phyloP scores from a whole-genome alignment of 176 grass and related monocot species.

The Elymus sibiricus region DNA sequence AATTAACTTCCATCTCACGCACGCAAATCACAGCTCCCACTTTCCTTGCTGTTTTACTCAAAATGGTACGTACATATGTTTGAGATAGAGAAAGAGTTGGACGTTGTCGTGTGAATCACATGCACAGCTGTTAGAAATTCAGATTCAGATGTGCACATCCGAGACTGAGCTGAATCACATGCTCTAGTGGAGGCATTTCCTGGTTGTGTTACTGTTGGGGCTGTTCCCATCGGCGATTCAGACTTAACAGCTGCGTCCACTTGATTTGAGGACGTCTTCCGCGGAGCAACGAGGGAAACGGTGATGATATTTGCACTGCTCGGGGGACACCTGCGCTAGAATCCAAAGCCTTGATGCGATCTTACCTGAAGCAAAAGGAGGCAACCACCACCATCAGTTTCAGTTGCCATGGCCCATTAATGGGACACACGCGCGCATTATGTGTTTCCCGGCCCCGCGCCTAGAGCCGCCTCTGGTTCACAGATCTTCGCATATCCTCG shows the following conservation, averaged over 20 bases:
- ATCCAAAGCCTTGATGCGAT: constrained; percentile 53
- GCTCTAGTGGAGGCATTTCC: neutral
- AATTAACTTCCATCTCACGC: neutral
- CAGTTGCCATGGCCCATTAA: constrained; percentile 32
- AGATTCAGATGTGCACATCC: neutral
- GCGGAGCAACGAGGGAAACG: constrained; percentile 9
- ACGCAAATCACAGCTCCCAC: neutral
- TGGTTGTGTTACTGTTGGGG: neutral
- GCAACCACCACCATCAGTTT: neutral
- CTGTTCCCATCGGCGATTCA: neutral
- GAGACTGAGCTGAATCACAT: neutral
- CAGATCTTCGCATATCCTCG: neutral
- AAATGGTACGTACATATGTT: neutral
- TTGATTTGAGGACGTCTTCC: constrained; percentile 23
- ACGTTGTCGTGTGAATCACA: neutral
- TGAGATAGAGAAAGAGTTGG: neutral
- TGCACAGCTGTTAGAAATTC: neutral
- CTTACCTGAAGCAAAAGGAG: constrained; percentile 29
- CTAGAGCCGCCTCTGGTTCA: too few species aligned
- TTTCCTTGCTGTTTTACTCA: neutral
- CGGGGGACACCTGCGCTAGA: constrained; percentile 32
- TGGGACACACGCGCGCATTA: neutral
- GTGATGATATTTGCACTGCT: constrained; percentile 6
- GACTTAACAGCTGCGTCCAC: constrained; percentile 12
- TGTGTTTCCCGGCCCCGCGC: neutral